These are phyloP conservation scores for Pseudogymnoascus sp. DNA, from an alignment of 2,329 filamentous ascomycete genomes.

Conservation along the genomic window DNA sequence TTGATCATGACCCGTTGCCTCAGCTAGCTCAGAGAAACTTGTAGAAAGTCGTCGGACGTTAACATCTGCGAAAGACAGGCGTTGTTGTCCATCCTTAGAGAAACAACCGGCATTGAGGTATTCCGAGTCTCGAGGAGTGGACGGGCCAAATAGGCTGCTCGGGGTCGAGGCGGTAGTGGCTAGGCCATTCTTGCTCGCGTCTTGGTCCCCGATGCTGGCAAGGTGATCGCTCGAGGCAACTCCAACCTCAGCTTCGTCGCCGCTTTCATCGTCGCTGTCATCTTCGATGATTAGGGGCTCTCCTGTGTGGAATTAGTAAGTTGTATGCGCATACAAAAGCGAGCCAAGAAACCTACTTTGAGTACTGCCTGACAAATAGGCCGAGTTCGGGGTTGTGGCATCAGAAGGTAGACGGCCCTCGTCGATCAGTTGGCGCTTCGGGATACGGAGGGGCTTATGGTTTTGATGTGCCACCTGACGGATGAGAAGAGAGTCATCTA, in stretches of 20 bases:
- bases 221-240: too few species aligned
- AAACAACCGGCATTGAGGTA: too few species aligned
- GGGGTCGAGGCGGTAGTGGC: too few species aligned
- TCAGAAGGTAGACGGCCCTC: not conserved
- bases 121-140: too few species aligned
- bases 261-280: conserved; percentile 12
- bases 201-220: too few species aligned
- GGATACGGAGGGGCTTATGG: not conserved
- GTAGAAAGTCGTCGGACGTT: too few species aligned
- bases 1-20: too few species aligned
- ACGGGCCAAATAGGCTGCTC: too few species aligned
- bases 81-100: too few species aligned
- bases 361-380: not conserved
- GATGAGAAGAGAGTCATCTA: not conserved
- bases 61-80: too few species aligned
- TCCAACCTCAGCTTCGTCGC: conserved; percentile 13
- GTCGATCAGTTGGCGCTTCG: not conserved
- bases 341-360: conserved; percentile 2
- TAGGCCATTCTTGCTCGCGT: too few species aligned
- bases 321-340: not conserved
- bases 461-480: not conserved
- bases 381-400: not conserved
- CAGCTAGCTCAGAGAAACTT: too few species aligned
- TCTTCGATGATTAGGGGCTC: not conserved
- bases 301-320: not conserved